phyloP scores from a whole-genome alignment of 768 basidiomycete species.

The Psilocybe sp. region DNA sequence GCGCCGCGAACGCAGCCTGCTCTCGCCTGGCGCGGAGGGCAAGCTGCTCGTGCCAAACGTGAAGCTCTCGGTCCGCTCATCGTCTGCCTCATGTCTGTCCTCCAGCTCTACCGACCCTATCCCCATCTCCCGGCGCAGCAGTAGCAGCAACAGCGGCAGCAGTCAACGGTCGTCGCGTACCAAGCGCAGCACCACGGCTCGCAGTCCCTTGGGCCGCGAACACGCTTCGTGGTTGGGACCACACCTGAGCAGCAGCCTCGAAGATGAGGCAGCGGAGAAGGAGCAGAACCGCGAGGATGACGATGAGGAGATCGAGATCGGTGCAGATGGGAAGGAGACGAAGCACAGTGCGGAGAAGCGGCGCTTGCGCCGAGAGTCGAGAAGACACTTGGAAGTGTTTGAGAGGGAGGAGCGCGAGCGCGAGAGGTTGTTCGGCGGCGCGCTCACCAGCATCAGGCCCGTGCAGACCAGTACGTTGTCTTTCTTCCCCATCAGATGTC shows the following conservation, averaged over 20 bases:
- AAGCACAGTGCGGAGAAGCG: no score
- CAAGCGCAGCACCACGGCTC: no score
- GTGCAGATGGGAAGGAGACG: no score
- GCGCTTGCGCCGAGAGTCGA: neutral
- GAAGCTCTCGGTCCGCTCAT: conserved; percentile 33
- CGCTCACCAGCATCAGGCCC: conserved; percentile 25
- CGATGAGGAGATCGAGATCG: no score
- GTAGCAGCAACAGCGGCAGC: conserved; percentile 20
- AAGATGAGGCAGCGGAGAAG: no score
- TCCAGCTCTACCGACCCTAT: conserved; percentile 25
- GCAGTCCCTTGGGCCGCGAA: no score
- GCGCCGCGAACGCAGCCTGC: conserved; percentile 42
- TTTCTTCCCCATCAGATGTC: neutral
- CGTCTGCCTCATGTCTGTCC: conserved; percentile 29
- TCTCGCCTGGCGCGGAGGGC: conserved; percentile 62
- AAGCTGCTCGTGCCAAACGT: conserved; percentile 53
- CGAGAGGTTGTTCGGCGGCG: conserved; percentile 17
- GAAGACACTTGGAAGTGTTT: conserved; percentile 15
- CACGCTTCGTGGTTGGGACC: no score
- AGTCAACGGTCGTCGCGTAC: no score
- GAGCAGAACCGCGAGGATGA: no score
- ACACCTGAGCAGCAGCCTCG: no score
- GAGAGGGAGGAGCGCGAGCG: conserved; percentile 23
- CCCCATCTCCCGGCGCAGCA: conserved; percentile 17
- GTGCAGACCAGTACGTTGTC: conserved; percentile 52